These are phyloP conservation scores for Sequoia sempervirens DNA, from an alignment of 75 land plant genomes.

Conservation along the genomic window DNA sequence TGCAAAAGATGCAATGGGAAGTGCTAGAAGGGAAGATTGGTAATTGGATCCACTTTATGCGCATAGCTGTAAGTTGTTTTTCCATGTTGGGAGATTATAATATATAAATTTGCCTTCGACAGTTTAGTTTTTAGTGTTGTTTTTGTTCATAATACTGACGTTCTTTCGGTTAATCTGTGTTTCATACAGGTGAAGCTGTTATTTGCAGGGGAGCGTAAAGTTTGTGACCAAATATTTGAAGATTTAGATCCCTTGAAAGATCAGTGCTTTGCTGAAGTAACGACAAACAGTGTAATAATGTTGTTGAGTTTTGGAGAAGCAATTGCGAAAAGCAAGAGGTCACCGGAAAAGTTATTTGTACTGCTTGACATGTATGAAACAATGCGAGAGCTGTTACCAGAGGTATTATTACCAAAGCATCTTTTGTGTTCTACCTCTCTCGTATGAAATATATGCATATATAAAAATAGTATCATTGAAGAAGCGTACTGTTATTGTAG, in stretches of 20 bases:
- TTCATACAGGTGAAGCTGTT: slow-evolving; percentile 73
- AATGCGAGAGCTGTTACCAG: slow-evolving; percentile 90
- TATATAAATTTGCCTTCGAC: background rate
- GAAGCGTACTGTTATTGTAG: background rate
- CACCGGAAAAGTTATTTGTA: slow-evolving; percentile 94
- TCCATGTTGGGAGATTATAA: background rate
- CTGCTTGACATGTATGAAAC: slow-evolving; percentile 95
- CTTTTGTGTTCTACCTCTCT: background rate
- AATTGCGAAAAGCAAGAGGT: slow-evolving; percentile 86
- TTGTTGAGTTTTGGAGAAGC: slow-evolving; percentile 92
- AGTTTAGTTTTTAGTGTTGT: background rate
- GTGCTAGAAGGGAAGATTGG: slow-evolving; percentile 84
- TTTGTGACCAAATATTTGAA: slow-evolving; percentile 86
- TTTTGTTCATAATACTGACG: background rate
- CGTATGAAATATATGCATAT: background rate
- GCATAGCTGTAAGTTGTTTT: slow-evolving; percentile 67
- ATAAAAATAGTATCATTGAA: background rate
- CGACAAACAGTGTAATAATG: slow-evolving; percentile 62
- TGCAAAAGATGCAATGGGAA: slow-evolving; percentile 93
- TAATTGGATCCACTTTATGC: slow-evolving; percentile 91
- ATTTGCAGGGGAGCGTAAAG: slow-evolving; percentile 74
- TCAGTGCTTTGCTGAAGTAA: slow-evolving; percentile 79
- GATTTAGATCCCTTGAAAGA: slow-evolving; percentile 61
- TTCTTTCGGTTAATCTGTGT: slow-evolving; percentile 4
- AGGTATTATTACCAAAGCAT: slow-evolving; percentile 50